Evolutionary conservation across 164 flowering plant species (phyloP).

Genomic region (Tetrastigma voinierianum): DNA sequence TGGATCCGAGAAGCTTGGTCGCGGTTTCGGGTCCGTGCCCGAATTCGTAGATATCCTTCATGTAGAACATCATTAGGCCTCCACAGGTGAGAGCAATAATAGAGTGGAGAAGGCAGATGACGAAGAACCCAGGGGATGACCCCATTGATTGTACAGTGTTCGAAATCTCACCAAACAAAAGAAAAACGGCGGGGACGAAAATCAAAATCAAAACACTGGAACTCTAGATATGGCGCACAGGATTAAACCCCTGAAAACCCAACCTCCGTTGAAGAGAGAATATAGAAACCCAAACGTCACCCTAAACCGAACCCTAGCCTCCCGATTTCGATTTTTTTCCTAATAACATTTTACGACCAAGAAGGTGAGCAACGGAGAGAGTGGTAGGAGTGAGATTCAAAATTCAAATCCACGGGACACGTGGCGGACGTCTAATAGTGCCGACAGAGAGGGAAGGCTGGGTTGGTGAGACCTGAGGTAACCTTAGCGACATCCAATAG

Average conservation of each 20-base stretch:
- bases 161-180: background rate
- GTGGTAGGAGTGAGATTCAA: background rate
- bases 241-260: no score
- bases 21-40: constrained; percentile 56
- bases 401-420: background rate
- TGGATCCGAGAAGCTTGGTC: constrained; percentile 55
- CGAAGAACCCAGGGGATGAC: constrained; percentile 28
- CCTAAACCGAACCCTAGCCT: no score
- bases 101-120: constrained; percentile 48
- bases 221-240: constrained; percentile 6
- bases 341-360: no score
- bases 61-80: constrained; percentile 45
- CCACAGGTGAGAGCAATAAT: constrained; percentile 40
- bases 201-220: background rate
- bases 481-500: no score
- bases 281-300: no score
- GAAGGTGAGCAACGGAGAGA: no score
- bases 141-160: constrained; percentile 11
- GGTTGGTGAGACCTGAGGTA: no score
- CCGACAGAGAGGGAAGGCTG: constrained; percentile 5
- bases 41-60: constrained; percentile 40
- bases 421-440: constrained; percentile 5
- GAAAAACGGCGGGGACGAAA: no score
- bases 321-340: no score
- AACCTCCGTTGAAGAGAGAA: no score